These are phyloP conservation scores for Colletotrichum lentis DNA, from an alignment of 2,329 filamentous ascomycete species.

Conservation along the genomic window DNA sequence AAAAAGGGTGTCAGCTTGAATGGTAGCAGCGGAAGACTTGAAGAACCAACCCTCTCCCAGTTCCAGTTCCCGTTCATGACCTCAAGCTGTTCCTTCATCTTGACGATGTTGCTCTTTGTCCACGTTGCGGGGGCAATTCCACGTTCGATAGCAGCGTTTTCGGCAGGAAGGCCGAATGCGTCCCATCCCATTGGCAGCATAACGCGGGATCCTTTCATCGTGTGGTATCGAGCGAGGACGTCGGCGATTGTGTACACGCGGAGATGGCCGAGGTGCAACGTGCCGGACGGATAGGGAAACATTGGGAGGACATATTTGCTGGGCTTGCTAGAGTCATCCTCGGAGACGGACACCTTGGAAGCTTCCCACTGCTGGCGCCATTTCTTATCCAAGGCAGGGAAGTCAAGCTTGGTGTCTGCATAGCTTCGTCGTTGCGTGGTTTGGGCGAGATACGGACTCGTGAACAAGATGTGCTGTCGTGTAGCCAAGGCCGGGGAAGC, in stretches of 20 bases:
- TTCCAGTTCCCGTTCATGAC: constrained; percentile 84
- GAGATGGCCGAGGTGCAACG: constrained; percentile 85
- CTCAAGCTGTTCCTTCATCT: constrained; percentile 84
- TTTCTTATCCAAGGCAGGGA: constrained; percentile 59
- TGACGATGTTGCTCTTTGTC: constrained; percentile 81
- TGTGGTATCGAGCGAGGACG: constrained; percentile 78
- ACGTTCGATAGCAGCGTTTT: constrained; percentile 88
- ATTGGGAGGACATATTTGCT: constrained; percentile 80
- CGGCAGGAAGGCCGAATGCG: constrained; percentile 87
- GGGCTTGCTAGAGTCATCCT: constrained; percentile 37
- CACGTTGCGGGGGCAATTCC: constrained; percentile 79
- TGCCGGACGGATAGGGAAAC: constrained; percentile 92
- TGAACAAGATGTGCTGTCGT: constrained; percentile 23
- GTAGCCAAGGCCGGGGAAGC: constrained; percentile 14
- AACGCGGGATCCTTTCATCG: constrained; percentile 77
- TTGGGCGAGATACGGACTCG: constrained; percentile 16
- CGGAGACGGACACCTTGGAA: constrained; percentile 34
- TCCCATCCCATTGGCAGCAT: constrained; percentile 95
- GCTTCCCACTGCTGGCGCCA: constrained; percentile 60
- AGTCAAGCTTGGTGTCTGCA: constrained; percentile 53
- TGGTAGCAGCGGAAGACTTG: constrained; percentile 10
- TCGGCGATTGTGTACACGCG: constrained; percentile 92
- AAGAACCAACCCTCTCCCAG: constrained; percentile 75
- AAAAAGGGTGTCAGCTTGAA: constrained; percentile 26
- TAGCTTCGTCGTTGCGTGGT: constrained; percentile 46